Evolutionary conservation across 805 yeast species (phyloP).

Genomic region (Novakomyces olei): DNA sequence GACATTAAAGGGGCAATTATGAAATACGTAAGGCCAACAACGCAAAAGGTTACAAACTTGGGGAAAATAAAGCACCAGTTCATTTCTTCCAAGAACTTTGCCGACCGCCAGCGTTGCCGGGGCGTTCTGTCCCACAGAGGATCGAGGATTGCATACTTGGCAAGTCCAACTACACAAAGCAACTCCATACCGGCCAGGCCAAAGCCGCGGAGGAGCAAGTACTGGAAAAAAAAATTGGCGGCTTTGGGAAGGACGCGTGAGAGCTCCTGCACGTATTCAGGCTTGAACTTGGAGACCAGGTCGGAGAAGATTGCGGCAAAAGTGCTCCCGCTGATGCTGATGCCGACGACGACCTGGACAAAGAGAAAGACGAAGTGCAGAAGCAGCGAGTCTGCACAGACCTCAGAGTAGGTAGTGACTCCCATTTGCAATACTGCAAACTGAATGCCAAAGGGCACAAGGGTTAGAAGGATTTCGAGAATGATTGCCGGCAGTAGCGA

Average conservation of each 20-base stretch:
- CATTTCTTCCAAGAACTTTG: slow-evolving; percentile 24
- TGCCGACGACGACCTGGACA: slow-evolving; percentile 65
- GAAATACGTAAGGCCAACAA: slow-evolving; percentile 58
- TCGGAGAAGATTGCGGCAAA: slow-evolving; percentile 68
- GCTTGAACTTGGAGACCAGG: slow-evolving; percentile 44
- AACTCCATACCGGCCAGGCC: slow-evolving; percentile 54
- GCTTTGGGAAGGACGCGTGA: slow-evolving; percentile 74
- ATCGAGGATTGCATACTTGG: slow-evolving; percentile 18
- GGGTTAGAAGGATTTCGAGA: slow-evolving; percentile 59
- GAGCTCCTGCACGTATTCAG: no score
- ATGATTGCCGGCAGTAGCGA: slow-evolving; percentile 68
- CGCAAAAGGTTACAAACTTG: slow-evolving; percentile 49
- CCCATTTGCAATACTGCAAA: slow-evolving; percentile 59
- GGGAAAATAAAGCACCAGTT: slow-evolving; percentile 70
- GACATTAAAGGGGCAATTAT: slow-evolving; percentile 61
- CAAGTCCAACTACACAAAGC: slow-evolving; percentile 33
- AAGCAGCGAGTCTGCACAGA: no score
- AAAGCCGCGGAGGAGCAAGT: slow-evolving; percentile 49
- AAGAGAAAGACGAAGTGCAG: slow-evolving; percentile 56
- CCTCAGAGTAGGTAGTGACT: slow-evolving; percentile 40
- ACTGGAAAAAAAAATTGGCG: slow-evolving; percentile 66
- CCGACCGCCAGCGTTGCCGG: slow-evolving; percentile 27
- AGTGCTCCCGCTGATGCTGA: slow-evolving; percentile 65
- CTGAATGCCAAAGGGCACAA: slow-evolving; percentile 68
- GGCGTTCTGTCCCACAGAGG: slow-evolving; percentile 34